Percentiles rank a stretch among this genome's conserved stretches.
phyloP scores from a whole-genome alignment of 768 basidiomycete genomes.

The Austroboletus eburneus region DNA sequence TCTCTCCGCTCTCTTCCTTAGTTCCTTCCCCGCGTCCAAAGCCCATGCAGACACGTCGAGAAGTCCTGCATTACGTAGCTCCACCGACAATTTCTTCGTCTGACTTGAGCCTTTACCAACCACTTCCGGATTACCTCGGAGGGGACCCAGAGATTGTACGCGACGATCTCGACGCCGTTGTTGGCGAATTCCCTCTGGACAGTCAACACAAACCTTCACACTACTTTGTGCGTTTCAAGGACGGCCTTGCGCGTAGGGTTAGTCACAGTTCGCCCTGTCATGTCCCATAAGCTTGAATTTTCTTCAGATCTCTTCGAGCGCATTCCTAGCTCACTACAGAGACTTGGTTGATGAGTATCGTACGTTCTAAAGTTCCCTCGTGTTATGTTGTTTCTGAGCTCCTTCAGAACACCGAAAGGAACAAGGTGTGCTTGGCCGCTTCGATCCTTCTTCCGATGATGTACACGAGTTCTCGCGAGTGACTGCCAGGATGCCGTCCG shows the following conservation, averaged over 20 bases:
- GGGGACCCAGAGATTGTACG: conserved; percentile 30
- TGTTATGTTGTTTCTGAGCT: conserved; percentile 7
- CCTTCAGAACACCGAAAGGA: conserved; percentile 43
- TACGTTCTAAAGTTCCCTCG: conserved; percentile 30
- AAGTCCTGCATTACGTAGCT: conserved; percentile 31
- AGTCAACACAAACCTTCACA: conserved; percentile 36
- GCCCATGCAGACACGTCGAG: conserved; percentile 12
- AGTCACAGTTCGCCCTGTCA: conserved; percentile 10
- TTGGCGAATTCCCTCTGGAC: conserved; percentile 48
- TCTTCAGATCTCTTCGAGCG: conserved; percentile 40
- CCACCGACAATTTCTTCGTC: conserved; percentile 36
- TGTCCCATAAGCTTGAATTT: conserved; percentile 1
- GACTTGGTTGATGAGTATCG: conserved; percentile 54
- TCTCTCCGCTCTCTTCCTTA: conserved; percentile 15
- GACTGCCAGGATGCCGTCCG: conserved; percentile 34
- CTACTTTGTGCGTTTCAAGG: conserved; percentile 58
- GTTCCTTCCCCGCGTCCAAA: conserved; percentile 5
- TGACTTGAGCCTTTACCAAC: conserved; percentile 41
- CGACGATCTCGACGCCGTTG: conserved; percentile 41
- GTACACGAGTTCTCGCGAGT: conserved; percentile 61
- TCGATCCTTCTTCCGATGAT: conserved; percentile 53
- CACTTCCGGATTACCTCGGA: conserved; percentile 31
- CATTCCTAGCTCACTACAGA: conserved; percentile 37
- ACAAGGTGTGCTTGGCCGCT: conserved; percentile 41
- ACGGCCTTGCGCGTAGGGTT: conserved; percentile 60